Base-by-base conservation (phyloP, 2,329 filamentous ascomycete species). In the Apiospora aurea region DNA sequence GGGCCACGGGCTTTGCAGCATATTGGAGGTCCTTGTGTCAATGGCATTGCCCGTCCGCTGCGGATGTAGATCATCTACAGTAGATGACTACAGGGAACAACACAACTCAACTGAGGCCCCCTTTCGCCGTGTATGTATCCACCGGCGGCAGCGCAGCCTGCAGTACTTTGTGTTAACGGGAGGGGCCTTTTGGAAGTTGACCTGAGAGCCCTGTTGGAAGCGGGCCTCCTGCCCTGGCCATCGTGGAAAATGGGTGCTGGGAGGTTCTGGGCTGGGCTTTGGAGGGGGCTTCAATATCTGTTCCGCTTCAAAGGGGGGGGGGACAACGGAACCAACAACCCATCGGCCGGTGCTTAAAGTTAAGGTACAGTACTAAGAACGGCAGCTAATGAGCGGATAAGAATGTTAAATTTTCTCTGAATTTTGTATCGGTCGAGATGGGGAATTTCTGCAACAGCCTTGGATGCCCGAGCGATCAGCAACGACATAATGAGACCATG, bases 241-340 rank as follows among this genome's bases (percentile, higher is more conserved):
- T 57, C 26, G 51, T 57, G 26, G 26, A 26, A 57, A 57, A 34
- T 57, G 26, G 26, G 51, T 16, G 13, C 34, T 61, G 29, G 10
- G 29, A 38, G 53, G 13, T 13, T 61, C 16, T 21, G 57, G 57
- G 57, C 29, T 41, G 34, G 57, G 57, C 18, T 41, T 29, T 64
- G 34, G 57, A 41, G 21, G 57, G 57, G 57, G 29, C 34, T n/a
- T 64, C 34, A 64, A 64, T 64, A 64, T 64, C 34, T n/a, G 34
- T 41, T 64, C 57, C 18, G 57, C 57, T 38, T 21, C 57, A n/a
- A n/a, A 11, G 57, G 57, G 41, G 57, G 57, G 41, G 57, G 57
- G 34, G n/a, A 38, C 57, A 41, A 64, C 21, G 29, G 29, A 38
- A 21, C 18, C 29, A 16, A 61, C 16, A 61, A 18, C 29, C 29